Evolutionary conservation across 2,329 filamentous ascomycete genomes (phyloP).

Genomic region (Monilinia laxa): DNA sequence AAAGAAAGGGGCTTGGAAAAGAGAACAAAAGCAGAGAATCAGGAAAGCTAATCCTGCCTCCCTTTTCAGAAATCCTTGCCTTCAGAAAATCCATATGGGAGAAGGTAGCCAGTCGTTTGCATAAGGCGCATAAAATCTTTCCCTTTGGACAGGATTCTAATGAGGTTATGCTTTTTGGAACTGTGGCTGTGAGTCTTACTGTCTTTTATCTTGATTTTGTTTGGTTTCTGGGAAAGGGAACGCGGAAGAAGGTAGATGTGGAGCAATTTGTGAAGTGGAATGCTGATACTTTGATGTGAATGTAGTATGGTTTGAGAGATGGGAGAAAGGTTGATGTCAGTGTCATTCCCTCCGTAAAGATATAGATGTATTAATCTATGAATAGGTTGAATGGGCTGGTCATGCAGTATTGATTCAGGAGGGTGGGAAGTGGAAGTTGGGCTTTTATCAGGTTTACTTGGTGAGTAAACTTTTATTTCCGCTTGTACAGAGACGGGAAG

Average conservation of each 20-base stretch:
- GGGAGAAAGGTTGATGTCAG: slow-evolving; percentile 40
- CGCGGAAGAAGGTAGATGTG: not conserved
- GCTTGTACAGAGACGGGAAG: too few relatives aligned
- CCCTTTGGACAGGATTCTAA: slow-evolving; percentile 48
- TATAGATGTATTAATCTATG: slow-evolving; percentile 3
- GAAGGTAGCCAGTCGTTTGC: slow-evolving; percentile 48
- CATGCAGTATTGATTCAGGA: slow-evolving; percentile 35
- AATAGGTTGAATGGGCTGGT: slow-evolving; percentile 37
- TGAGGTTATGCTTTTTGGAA: slow-evolving; percentile 55
- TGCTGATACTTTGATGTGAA: not conserved
- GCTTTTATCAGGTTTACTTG: slow-evolving; percentile 38
- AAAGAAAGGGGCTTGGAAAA: too few relatives aligned
- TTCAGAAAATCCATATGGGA: slow-evolving; percentile 55
- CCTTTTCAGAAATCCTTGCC: slow-evolving; percentile 48
- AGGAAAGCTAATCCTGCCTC: not conserved
- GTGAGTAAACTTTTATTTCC: slow-evolving; percentile 1
- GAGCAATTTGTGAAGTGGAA: not conserved
- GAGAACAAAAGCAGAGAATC: not conserved
- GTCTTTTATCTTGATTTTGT: not conserved
- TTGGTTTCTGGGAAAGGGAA: not conserved
- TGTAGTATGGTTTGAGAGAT: slow-evolving; percentile 50
- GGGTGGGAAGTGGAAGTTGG: slow-evolving; percentile 35
- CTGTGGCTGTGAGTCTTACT: slow-evolving; percentile 42
- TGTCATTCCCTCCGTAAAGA: slow-evolving; percentile 8
- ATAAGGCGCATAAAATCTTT: slow-evolving; percentile 50